phyloP scores from a whole-genome alignment of 2,329 filamentous ascomycete species.

The Trematosphaeria pertusa region DNA sequence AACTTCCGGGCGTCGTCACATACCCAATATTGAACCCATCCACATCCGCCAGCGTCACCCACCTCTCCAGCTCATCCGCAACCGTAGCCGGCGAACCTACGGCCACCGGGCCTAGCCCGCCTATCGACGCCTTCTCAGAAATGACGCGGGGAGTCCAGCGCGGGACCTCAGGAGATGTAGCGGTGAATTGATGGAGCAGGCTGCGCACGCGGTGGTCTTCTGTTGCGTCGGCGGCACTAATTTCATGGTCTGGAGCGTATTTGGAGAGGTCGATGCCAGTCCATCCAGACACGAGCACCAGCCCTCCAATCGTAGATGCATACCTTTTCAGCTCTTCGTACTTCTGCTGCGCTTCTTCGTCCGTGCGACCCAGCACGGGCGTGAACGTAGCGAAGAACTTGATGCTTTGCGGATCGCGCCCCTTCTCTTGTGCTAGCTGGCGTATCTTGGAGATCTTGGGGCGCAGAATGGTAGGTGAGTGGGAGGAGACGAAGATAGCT shows the following conservation, averaged over 20 bases:
- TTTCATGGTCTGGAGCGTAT: constrained; percentile 64
- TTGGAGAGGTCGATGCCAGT: constrained; percentile 67
- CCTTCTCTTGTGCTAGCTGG: constrained; percentile 56
- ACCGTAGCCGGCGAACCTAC: constrained; percentile 47
- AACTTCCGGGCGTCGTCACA: constrained; percentile 52
- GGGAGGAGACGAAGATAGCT: constrained; percentile 65
- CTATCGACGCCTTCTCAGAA: constrained; percentile 60
- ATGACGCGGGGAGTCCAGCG: constrained; percentile 39
- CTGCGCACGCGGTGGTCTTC: constrained; percentile 54
- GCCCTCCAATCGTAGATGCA: constrained; percentile 60
- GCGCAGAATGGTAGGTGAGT: constrained; percentile 57
- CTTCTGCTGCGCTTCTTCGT: constrained; percentile 60
- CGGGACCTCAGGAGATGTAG: constrained; percentile 36
- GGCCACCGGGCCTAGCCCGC: constrained; percentile 59
- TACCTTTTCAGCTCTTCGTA: constrained; percentile 60
- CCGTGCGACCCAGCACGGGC: constrained; percentile 44
- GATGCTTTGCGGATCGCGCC: constrained; percentile 63
- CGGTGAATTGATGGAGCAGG: constrained; percentile 43
- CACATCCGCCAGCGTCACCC: constrained; percentile 54
- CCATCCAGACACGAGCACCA: constrained; percentile 65
- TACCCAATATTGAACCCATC: constrained; percentile 48
- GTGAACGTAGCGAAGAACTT: constrained; percentile 57
- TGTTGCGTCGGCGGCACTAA: constrained; percentile 61
- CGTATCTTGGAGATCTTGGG: constrained; percentile 63
- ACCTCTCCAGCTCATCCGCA: constrained; percentile 55